Conservation (phyloP, 2,329 filamentous ascomycete genomes). For the Aspergillus neotritici region DNA sequence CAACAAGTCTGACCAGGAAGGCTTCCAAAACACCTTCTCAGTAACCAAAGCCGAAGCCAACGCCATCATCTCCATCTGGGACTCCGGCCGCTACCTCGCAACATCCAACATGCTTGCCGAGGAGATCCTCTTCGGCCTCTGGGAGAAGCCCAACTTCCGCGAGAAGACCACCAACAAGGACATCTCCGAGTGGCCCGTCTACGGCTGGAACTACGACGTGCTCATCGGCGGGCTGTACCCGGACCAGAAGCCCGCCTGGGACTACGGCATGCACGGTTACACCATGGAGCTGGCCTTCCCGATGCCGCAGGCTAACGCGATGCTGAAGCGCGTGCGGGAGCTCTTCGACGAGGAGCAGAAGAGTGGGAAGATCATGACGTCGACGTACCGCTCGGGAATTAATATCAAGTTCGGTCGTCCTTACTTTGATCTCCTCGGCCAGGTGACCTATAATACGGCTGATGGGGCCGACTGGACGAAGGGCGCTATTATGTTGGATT, state of each 20-base stretch:
- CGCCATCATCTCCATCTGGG: constrained; percentile 9
- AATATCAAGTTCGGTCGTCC: constrained; percentile 12
- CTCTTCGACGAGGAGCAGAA: constrained; percentile 9
- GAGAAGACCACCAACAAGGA: constrained; percentile 10
- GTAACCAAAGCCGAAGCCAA: constrained; percentile 6
- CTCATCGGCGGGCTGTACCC: constrained; percentile 10
- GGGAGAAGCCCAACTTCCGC: constrained; percentile 10
- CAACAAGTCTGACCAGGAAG: constrained; percentile 5
- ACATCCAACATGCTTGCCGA: constrained; percentile 11
- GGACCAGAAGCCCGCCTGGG: constrained; percentile 10
- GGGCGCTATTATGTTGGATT: constrained; percentile 12
- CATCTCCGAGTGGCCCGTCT: constrained; percentile 8
- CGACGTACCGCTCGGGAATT: constrained; percentile 10
- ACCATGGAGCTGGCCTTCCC: constrained; percentile 10
- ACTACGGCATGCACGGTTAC: constrained; percentile 7
- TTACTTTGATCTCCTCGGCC: constrained; percentile 9
- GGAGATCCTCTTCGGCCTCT: constrained; percentile 9
- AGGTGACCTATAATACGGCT: constrained; percentile 10
- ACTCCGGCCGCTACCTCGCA: constrained; percentile 6
- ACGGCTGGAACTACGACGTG: constrained; percentile 12
- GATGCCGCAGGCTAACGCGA: constrained; percentile 5
- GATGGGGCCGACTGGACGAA: constrained; percentile 10
- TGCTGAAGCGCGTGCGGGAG: constrained; percentile 7
- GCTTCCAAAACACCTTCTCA: constrained; percentile 12
- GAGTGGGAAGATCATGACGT: constrained; percentile 9